phyloP scores from a whole-genome alignment of 2,329 filamentous ascomycete genomes.

The Cryphonectria nitschkei region DNA sequence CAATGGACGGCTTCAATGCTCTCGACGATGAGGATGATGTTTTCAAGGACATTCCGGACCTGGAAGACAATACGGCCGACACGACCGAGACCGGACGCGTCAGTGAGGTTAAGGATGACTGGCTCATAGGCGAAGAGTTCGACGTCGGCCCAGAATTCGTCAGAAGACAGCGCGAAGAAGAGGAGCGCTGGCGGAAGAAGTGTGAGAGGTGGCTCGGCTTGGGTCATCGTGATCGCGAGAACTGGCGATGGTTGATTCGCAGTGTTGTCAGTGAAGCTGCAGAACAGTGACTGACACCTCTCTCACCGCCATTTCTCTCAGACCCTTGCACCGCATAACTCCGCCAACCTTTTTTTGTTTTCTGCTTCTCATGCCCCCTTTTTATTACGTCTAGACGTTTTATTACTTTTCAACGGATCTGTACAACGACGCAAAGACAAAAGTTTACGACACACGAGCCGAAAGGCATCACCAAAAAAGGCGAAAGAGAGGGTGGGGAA shows the following conservation, averaged over 20 bases:
- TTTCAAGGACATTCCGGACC: constrained; percentile 92
- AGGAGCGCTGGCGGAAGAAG: constrained; percentile 86
- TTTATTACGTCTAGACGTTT: constrained; percentile 27
- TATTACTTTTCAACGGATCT: constrained; percentile 26
- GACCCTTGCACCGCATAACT: constrained; percentile 12
- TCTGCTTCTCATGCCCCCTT: constrained; percentile 19
- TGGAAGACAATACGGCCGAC: constrained; percentile 69
- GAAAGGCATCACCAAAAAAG: constrained; percentile 23
- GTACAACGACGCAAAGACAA: constrained; percentile 30
- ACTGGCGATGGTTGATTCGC: constrained; percentile 79
- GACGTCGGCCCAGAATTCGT: constrained; percentile 96
- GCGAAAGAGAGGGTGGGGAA: background rate
- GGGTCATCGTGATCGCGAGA: constrained; percentile 57
- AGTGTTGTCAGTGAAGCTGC: constrained; percentile 50
- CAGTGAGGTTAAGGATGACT: constrained; percentile 73
- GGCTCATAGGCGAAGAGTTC: constrained; percentile 93
- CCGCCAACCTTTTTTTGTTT: constrained; percentile 15
- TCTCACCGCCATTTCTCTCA: constrained; percentile 39
- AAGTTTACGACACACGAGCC: constrained; percentile 25
- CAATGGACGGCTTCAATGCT: constrained; percentile 68
- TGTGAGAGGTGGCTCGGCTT: constrained; percentile 81
- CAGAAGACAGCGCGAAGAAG: constrained; percentile 84
- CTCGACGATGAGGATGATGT: constrained; percentile 89
- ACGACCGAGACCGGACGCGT: constrained; percentile 54
- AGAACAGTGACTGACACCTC: constrained; percentile 29